Evolutionary conservation across 176 grass and related monocot genomes (phyloP), one percentile per base, ranked within the genome.

Genomic region (Oryza brachyantha): DNA sequence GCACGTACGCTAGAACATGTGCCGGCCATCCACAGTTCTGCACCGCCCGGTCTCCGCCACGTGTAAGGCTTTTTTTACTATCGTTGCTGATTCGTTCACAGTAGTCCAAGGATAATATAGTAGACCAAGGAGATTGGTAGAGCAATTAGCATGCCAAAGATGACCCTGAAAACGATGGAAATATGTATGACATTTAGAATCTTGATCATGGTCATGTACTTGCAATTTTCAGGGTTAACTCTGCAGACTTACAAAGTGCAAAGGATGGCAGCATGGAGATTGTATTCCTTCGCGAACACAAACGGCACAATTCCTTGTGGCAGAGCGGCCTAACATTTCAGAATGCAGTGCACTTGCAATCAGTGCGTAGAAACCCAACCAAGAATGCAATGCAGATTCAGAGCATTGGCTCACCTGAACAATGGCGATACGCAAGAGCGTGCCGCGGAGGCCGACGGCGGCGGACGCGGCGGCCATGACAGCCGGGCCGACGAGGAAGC

Each of bases 241-340:
- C 3, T 27, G 24, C 16, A 25, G 26, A 31, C 76, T 86, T 86
- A 93, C 94, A 84, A 85, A 13, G 95, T 97, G 74, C 87, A 88
- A 32, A 94, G 7, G 75, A 92, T 79, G 84, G 95, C 19, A 24
- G 89, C 91, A 50, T 94, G 92, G 40, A 97, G 85, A 14, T 87
- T 92, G 74, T 97, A 94, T 31, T 97, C 91, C 78, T 90, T 97
- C 32, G 89, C 89, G 84, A 97, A 97, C 43, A 97, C 95, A 24
- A 97, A 97, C 8, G 95, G 95, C 46, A 97, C 95, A 3, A 97
- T 94, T 35, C 92, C 95, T 76, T 90, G 95, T 1, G 92, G 95
- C 73, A 94, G 89, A 27, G 95, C 87, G 9, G 94, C 94, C 94
- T 97, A 70, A 45, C 60, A 60, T n/a, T n/a, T n/a, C n/a, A 61